Evolutionary conservation across 1,139 yeast species (phyloP).

Genomic region (Kurtzmaniella quercitrusa): DNA sequence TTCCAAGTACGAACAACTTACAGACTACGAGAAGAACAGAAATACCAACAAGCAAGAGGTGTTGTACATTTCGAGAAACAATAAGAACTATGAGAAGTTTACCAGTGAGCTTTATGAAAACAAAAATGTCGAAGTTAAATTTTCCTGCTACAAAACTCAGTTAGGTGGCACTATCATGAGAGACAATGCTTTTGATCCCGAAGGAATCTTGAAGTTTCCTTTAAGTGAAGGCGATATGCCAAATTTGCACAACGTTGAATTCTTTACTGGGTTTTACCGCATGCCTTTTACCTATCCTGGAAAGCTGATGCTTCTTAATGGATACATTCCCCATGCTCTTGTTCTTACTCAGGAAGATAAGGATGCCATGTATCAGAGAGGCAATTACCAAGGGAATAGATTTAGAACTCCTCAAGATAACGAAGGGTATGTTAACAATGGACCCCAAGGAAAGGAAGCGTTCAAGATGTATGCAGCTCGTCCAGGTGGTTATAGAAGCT

Average conservation of each 20-base stretch:
- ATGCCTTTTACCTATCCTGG: slow-evolving; percentile 52
- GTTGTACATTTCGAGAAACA: slow-evolving; percentile 53
- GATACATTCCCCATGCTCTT: slow-evolving; percentile 60
- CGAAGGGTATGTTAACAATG: slow-evolving; percentile 36
- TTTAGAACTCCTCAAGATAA: slow-evolving; percentile 32
- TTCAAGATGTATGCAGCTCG: slow-evolving; percentile 33
- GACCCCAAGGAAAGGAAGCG: slow-evolving; percentile 37
- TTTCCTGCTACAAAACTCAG: slow-evolving; percentile 50
- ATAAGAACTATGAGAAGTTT: slow-evolving; percentile 42
- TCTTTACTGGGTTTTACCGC: slow-evolving; percentile 53
- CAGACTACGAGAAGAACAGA: slow-evolving; percentile 66
- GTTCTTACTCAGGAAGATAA: slow-evolving; percentile 68
- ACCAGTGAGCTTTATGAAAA: slow-evolving; percentile 28
- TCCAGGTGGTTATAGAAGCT: slow-evolving; percentile 40
- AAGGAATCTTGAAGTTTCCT: slow-evolving; percentile 54
- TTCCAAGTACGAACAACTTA: slow-evolving; percentile 56
- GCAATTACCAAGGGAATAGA: slow-evolving; percentile 24
- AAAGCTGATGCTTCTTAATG: slow-evolving; percentile 82
- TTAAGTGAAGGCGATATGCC: slow-evolving; percentile 53
- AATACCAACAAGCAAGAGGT: slow-evolving; percentile 66
- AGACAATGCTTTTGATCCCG: slow-evolving; percentile 42
- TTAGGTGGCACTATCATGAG: slow-evolving; percentile 62
- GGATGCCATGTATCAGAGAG: slow-evolving; percentile 49
- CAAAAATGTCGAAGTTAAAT: slow-evolving; percentile 26
- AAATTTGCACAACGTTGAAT: slow-evolving; percentile 53